Base-by-base conservation (phyloP, 345 rosid species). In the Lumnitzera littorea region DNA sequence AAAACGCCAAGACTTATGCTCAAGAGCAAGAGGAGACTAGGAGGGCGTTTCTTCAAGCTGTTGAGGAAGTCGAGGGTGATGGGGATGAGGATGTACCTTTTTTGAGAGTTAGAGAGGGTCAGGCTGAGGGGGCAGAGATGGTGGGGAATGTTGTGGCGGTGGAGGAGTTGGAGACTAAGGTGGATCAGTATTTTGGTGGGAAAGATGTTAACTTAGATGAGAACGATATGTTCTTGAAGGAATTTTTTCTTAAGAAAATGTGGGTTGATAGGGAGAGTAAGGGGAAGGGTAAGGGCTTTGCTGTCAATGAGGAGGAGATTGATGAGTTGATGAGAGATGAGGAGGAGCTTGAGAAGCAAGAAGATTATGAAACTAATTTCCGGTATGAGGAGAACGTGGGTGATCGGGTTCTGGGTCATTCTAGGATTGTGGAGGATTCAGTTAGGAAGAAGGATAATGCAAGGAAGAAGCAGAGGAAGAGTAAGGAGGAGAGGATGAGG, bases 391-490 rank as follows among this genome's bases (percentile, higher is more conserved):
- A 92, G 76, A 69, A 69, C 65, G 75, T 55, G 7, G 96, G 76
- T 23, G 98, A 85, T 62, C 55, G 81, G 41, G 82, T 89, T 56
- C 63, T 84, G 87, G 89, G 94, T 29, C 80, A 85, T 55, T 80
- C 96, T 0, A 75, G 98, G 76, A 66, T 53, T 27, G 86, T 89
- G 15, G 94, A 87, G 64, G 96, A 85, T 12, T 78, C 96, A 0
- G 96, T 92, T 52, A 85, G 98, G 86, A 89, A 87, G 81, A 81
- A 82, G 70, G 88, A 80, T 16, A 82, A 53, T 12, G 52, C 91
- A 0, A 84, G 98, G 80, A 85, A 81, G 66, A 76, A 57, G 23
- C 94, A 89, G 70, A 79, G 96, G 81, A 80, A 79, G 66, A 84
- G 71, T 60, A 89, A 87, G 70, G 91, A 81, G 70, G 90, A 81